These are phyloP conservation scores for Diddensiella santjacobensis DNA, from an alignment of 805 yeast genomes.

Conservation along the genomic window DNA sequence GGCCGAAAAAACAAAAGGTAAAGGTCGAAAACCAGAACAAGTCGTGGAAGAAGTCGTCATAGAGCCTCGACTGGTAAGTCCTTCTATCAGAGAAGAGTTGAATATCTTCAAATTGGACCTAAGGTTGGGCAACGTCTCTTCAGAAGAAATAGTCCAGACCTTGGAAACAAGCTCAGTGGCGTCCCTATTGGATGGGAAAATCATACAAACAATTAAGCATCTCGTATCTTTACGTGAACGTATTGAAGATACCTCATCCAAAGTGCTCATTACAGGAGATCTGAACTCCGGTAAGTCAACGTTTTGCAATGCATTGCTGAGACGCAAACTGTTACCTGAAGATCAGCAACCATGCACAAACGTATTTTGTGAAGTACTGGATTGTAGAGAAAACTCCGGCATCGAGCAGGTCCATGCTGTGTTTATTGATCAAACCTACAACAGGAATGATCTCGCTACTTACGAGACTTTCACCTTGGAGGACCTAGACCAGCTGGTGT, in stretches of 20 bases:
- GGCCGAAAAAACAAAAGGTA: background rate
- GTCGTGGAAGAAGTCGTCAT: background rate
- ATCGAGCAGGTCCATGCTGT: constrained; percentile 94
- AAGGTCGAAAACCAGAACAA: background rate
- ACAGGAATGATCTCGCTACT: constrained; percentile 57
- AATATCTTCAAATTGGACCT: constrained; percentile 61
- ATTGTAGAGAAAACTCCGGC: constrained; percentile 69
- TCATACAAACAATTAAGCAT: constrained; percentile 63
- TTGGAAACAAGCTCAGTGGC: constrained; percentile 69
- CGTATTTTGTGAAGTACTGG: constrained; percentile 91
- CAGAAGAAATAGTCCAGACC: constrained; percentile 44
- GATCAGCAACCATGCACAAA: constrained; percentile 98
- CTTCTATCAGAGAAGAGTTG: constrained; percentile 36
- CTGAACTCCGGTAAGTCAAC: constrained; percentile 95
- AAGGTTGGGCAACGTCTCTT: constrained; percentile 45
- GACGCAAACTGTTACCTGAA: constrained; percentile 78
- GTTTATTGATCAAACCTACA: constrained; percentile 44
- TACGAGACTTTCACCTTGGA: constrained; percentile 53
- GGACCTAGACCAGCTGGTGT: constrained; percentile 65
- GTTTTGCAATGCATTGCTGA: constrained; percentile 83
- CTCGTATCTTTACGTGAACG: constrained; percentile 69
- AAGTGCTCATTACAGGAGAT: constrained; percentile 95
- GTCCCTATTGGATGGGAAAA: constrained; percentile 62
- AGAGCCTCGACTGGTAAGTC: constrained; percentile 19
- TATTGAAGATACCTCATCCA: constrained; percentile 86